A percentile compares a stretch with the other conserved stretches of the same genome.
Evolutionary conservation across 192 early-diverging fungal species (phyloP).

Genomic region (Backusella mclennaniae): DNA sequence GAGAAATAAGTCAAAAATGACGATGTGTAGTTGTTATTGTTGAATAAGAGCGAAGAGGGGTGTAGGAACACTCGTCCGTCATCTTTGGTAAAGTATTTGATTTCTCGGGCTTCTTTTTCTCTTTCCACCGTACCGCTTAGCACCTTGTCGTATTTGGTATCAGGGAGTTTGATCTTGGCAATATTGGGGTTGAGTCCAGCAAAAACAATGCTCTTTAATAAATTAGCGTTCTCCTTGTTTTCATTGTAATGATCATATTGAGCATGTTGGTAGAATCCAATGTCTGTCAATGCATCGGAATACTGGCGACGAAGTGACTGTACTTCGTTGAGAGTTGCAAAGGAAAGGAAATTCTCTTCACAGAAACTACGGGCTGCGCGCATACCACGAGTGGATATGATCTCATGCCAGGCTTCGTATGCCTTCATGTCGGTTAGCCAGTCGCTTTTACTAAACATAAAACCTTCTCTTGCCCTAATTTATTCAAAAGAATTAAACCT

Average conservation of each 20-base stretch:
- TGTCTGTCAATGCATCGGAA: conserved; percentile 52
- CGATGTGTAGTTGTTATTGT: conserved; percentile 53
- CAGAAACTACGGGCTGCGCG: conserved; percentile 22
- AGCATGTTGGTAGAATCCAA: conserved; percentile 53
- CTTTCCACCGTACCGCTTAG: conserved; percentile 69
- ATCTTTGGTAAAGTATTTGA: conserved; percentile 68
- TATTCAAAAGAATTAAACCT: not conserved
- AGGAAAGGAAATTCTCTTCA: conserved; percentile 63
- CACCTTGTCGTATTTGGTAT: conserved; percentile 70
- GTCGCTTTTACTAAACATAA: conserved; percentile 54
- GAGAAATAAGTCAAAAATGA: conserved; percentile 72
- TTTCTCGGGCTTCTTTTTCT: conserved; percentile 68
- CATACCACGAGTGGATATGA: conserved; percentile 33
- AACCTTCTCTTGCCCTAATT: conserved; percentile 41
- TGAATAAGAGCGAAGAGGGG: conserved; percentile 76
- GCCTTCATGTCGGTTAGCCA: conserved; percentile 63
- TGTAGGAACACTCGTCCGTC: conserved; percentile 79
- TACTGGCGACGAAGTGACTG: conserved; percentile 56
- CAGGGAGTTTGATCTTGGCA: conserved; percentile 67
- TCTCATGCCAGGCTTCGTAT: conserved; percentile 44
- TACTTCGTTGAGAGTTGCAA: conserved; percentile 61
- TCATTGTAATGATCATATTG: conserved; percentile 47
- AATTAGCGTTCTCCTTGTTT: conserved; percentile 53
- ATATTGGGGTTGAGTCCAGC: conserved; percentile 88
- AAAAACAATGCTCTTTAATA: conserved; percentile 74